Base-by-base conservation (phyloP, 768 basidiomycete species). In the Boletus rufocinnamomeus region DNA sequence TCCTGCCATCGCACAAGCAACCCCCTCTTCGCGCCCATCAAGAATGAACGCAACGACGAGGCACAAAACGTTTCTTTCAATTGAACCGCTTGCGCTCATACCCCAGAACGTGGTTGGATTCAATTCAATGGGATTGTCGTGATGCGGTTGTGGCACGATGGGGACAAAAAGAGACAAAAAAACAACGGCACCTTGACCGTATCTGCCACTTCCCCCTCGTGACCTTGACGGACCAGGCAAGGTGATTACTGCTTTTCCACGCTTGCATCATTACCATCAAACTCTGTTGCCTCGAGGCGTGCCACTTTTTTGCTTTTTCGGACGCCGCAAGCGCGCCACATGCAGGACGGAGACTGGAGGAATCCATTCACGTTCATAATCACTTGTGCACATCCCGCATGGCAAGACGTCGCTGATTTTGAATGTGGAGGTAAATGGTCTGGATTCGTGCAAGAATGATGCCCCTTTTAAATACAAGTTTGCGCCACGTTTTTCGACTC, bases 271-370 rank as follows among this genome's bases (percentile, higher is more conserved):
- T 47, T 13, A 3, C 56, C 64, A 72, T 70, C 69, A 70, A 70
- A 70, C 69, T 44, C 54, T 70, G 54, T 54, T 65, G 50, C 66
- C 68, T 70, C 60, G 70, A 72, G 70, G 69, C 57, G 48, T 60
- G 50, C 57, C 58, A 59, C 41, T 41, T 30, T 32, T 34, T 54
- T 61, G 34, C 46, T 49, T 48, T 58, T 56, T 52, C 21, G 14
- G 50, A 52, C 59, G 59, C 61, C 63, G 58, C 59, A 52, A 25
- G 28, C 8, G 52, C 50, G 59, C 60, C 68, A 66, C 68, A 66
- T 40, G 58, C 52, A 61, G 54, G 50, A 54, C 34, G 41, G 32
- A 49, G 45, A 40, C 51, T 41, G 27, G 14, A 28, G 52, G 52
- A 48, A 19, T 28, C 32, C 19, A 30, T 46, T 40, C 46, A 47